These are phyloP conservation scores for Apium graveolens DNA, from an alignment of 129 eudicot genomes.

Conservation along the genomic window DNA sequence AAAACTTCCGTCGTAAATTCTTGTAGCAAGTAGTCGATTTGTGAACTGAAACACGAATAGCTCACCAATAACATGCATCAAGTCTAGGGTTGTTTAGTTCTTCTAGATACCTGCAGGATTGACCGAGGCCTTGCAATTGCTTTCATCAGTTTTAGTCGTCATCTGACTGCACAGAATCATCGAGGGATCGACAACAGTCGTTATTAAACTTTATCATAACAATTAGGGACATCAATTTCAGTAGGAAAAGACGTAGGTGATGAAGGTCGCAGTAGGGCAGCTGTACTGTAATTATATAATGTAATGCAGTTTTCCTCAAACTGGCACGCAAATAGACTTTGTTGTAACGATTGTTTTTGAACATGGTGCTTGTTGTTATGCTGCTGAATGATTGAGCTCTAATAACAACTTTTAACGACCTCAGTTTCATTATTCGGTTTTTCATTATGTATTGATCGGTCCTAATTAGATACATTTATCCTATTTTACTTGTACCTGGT, in stretches of 20 bases:
- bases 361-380: neutral
- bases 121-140: neutral
- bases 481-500: no score
- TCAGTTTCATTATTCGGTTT: neutral
- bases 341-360: neutral
- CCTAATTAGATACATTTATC: no score
- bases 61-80: neutral
- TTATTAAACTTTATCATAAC: neutral
- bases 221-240: neutral
- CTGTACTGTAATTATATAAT: neutral
- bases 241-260: neutral
- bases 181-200: neutral
- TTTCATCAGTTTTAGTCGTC: neutral
- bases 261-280: neutral
- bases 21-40: neutral
- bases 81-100: neutral
- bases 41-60: neutral
- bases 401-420: neutral
- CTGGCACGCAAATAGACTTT: conserved; percentile 1
- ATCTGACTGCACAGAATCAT: neutral
- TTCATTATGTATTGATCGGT: no score
- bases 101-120: neutral
- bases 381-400: neutral
- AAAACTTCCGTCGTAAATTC: no score
- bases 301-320: neutral